Evolutionary conservation across 1,284 basidiomycete species (phyloP).

Genomic region (Gomphus sp.): DNA sequence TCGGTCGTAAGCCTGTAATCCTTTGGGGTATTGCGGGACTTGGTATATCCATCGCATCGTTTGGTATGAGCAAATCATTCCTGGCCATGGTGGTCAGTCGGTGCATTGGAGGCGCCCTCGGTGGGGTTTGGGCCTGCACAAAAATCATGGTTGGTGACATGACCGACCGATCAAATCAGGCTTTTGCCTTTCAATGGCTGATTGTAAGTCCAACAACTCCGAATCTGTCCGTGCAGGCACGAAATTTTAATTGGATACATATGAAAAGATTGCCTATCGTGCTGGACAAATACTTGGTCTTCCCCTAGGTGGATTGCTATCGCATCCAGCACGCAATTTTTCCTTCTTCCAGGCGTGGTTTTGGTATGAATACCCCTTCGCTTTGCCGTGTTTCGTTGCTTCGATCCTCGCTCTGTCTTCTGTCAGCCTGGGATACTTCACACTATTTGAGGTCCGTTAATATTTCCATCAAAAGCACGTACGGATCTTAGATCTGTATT

Average conservation of each 20-base stretch:
- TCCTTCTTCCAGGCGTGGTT: conserved; percentile 7
- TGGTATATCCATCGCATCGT: conserved; percentile 1
- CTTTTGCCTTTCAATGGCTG: not conserved
- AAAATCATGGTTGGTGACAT: conserved; percentile 3
- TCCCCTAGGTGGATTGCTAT: conserved; percentile 11
- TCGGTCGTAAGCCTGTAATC: conserved; percentile 11
- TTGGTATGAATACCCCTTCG: conserved; percentile 12
- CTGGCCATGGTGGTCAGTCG: conserved; percentile 6
- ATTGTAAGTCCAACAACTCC: not conserved
- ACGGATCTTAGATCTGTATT: not conserved
- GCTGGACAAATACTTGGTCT: conserved; percentile 11
- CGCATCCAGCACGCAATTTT: conserved; percentile 12
- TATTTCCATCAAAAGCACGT: not conserved
- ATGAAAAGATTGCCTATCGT: conserved; percentile 5
- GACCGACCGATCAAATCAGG: conserved; percentile 9
- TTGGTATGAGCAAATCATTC: conserved; percentile 10
- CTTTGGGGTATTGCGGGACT: conserved; percentile 3
- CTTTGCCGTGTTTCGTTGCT: conserved; percentile 13
- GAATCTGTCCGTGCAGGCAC: not conserved
- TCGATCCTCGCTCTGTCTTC: conserved; percentile 2
- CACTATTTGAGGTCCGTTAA: conserved; percentile 6
- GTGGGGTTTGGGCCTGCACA: not conserved
- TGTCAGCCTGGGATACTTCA: conserved; percentile 6
- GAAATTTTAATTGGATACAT: not conserved
- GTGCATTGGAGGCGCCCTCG: conserved; percentile 3